A percentile compares a stretch with the other conserved stretches of the same genome.
Conservation (phyloP, 192 early-diverging fungal genomes). For the Kickxella alabastrina region DNA sequence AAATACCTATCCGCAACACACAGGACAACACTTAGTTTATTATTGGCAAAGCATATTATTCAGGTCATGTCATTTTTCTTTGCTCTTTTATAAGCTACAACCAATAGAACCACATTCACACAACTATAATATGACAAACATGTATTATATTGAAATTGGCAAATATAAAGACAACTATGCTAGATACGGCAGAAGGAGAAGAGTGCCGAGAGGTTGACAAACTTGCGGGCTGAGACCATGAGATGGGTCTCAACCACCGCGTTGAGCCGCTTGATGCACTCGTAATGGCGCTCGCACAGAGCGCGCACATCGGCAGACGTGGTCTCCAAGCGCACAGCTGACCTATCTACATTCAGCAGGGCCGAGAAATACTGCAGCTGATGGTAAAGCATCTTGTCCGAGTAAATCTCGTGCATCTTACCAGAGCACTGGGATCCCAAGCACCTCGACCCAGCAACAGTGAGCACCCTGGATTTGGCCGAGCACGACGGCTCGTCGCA, state of each 20-base stretch:
- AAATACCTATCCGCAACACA: constrained; percentile 73
- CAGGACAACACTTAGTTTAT: constrained; percentile 35
- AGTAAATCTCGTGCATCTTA: constrained; percentile 60
- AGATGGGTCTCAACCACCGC: constrained; percentile 64
- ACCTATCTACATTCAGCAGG: constrained; percentile 39
- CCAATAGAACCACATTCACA: too few species aligned
- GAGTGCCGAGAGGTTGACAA: constrained; percentile 67
- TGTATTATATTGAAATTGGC: too few species aligned
- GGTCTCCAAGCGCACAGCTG: constrained; percentile 18
- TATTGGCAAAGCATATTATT: too few species aligned
- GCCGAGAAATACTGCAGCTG: constrained; percentile 77
- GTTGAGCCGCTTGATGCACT: constrained; percentile 47
- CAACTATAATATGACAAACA: too few species aligned
- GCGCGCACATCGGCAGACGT: constrained; percentile 12
- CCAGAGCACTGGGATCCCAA: constrained; percentile 65
- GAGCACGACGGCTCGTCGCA: constrained; percentile 81
- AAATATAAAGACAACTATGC: neutral
- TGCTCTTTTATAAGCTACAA: too few species aligned
- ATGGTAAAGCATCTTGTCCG: constrained; percentile 71
- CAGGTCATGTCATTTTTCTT: too few species aligned
- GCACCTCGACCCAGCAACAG: constrained; percentile 70
- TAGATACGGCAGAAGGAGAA: constrained; percentile 51
- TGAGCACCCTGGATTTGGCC: constrained; percentile 60
- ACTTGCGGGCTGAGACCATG: constrained; percentile 64
- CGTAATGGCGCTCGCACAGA: constrained; percentile 41